Base-by-base conservation (phyloP, 768 basidiomycete species). In the Tremella mesenterica region DNA sequence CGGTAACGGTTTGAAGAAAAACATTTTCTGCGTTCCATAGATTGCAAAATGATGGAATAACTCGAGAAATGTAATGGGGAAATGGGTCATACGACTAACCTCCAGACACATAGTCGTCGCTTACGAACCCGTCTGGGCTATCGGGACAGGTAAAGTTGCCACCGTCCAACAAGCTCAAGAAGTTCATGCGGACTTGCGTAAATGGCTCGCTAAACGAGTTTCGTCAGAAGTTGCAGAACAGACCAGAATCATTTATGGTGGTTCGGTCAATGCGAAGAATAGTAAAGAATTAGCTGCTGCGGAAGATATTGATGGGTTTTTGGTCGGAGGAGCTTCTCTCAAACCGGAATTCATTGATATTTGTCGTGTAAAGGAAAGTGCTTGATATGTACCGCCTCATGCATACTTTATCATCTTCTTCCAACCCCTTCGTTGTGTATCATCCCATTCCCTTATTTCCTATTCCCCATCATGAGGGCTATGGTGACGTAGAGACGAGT, bases 331-430 rank as follows among this genome's bases (percentile, higher is more conserved):
- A 23, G 93, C 93, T 29, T 96, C 92, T 14, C 81, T 99, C 75
- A 99, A 97, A 77, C 91, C 92, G 34, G 92, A 96, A 75, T 95
- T 97, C 65, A 82, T 86, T 44, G 78, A 92, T 56, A 93, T 95
- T 70, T 82, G 92, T 79, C 92, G 91, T 65, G 38, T 60, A 49
- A 65, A 65, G 55, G 61, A n/a, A n/a, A n/a, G n/a, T n/a, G n/a
- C n/a, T n/a, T n/a, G n/a, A n/a, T n/a, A n/a, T n/a, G n/a, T n/a
- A n/a, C n/a, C n/a, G n/a, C n/a, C n/a, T n/a, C n/a, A n/a, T n/a
- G n/a, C n/a, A n/a, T n/a, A n/a, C n/a, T n/a, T n/a, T n/a, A n/a
- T n/a, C n/a, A n/a, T n/a, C n/a, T n/a, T n/a, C n/a, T n/a, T n/a
- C n/a, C n/a, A n/a, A n/a, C n/a, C n/a, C n/a, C n/a, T n/a, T n/a